Percentiles rank a stretch among this genome's conserved stretches.
phyloP scores from a whole-genome alignment of 2,329 filamentous ascomycete genomes.

The Trichophyton rubrum region DNA sequence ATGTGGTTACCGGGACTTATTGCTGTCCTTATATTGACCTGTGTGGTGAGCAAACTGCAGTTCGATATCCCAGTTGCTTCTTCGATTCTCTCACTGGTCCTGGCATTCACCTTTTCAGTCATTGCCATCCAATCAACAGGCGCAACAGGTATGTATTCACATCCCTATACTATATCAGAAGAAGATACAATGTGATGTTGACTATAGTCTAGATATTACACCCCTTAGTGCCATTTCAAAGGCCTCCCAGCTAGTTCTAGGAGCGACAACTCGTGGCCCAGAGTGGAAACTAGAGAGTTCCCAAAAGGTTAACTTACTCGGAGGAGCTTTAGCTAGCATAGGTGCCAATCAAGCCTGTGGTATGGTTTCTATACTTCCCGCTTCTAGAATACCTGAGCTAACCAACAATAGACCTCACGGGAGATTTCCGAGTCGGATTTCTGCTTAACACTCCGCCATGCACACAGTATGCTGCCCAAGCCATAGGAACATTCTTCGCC shows the following conservation, averaged over 20 bases:
- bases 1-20: constrained; percentile 10
- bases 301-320: constrained; percentile 54
- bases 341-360: constrained; percentile 10
- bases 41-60: constrained; percentile 6
- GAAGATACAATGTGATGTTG: neutral
- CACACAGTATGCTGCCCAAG: constrained; percentile 55
- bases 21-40: constrained; percentile 5
- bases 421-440: constrained; percentile 57
- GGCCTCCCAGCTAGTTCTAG: constrained; percentile 56
- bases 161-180: neutral
- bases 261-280: constrained; percentile 44
- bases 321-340: constrained; percentile 30
- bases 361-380: constrained; percentile 9
- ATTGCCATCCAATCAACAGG: constrained; percentile 14
- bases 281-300: constrained; percentile 35
- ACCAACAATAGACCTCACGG: constrained; percentile 38
- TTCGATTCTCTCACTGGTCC: constrained; percentile 6
- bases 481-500: constrained; percentile 49
- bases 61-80: constrained; percentile 5
- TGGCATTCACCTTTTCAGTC: constrained; percentile 8
- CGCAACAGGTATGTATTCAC: constrained; percentile 10
- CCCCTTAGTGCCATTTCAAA: constrained; percentile 56
- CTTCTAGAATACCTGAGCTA: constrained; percentile 23
- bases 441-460: constrained; percentile 52
- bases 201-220: constrained; percentile 38